phyloP scores from a whole-genome alignment of 164 flowering plant species.

The Paratinospora sagittata region DNA sequence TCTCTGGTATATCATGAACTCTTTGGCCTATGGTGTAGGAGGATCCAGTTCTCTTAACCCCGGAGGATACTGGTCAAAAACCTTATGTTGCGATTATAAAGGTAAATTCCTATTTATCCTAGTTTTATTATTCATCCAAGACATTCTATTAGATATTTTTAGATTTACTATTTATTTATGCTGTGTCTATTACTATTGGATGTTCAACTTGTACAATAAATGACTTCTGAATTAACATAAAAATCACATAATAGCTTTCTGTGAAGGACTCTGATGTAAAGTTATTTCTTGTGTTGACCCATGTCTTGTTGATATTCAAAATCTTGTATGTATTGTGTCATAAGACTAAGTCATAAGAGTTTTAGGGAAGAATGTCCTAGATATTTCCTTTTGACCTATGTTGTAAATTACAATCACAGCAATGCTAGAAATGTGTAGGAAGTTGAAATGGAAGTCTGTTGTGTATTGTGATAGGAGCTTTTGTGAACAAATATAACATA shows the following conservation, averaged over 20 bases:
- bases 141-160: neutral
- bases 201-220: no score
- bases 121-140: neutral
- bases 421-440: no score
- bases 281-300: neutral
- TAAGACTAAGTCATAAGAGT: neutral
- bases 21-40: conserved; percentile 43
- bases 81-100: conserved; percentile 97
- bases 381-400: no score
- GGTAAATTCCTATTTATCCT: conserved; percentile 32
- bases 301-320: neutral
- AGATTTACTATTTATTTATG: neutral
- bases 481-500: no score
- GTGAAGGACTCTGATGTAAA: neutral
- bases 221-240: no score
- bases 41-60: conserved; percentile 77
- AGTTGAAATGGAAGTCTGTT: no score
- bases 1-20: neutral
- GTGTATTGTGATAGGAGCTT: no score
- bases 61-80: conserved; percentile 63
- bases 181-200: neutral
- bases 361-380: neutral
- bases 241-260: neutral
- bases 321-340: neutral
- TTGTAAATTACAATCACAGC: no score